Evolutionary conservation across 345 rosid species (phyloP).

Genomic region (Salix dunnii): DNA sequence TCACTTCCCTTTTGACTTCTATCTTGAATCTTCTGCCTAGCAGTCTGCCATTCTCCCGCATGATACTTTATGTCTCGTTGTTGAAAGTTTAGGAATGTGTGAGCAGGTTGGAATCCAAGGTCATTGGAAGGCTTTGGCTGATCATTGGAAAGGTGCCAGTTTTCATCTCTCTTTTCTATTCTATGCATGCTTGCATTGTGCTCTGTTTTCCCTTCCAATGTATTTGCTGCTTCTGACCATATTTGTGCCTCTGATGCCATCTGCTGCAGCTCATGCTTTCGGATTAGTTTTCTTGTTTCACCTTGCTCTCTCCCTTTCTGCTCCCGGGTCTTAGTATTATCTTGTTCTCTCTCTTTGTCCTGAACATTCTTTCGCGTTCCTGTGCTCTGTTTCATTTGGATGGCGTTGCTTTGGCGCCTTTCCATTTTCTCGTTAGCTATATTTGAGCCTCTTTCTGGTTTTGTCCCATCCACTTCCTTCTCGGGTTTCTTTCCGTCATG

Average conservation of each 20-base stretch:
- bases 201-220: constrained; percentile 26
- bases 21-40: constrained; percentile 32
- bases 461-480: constrained; percentile 32
- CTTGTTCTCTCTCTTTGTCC: constrained; percentile 38
- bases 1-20: constrained; percentile 34
- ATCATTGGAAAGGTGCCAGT: constrained; percentile 25
- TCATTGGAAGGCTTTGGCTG: constrained; percentile 26
- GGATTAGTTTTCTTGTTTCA: constrained; percentile 20
- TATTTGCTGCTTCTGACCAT: constrained; percentile 26
- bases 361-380: constrained; percentile 28
- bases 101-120: constrained; percentile 25
- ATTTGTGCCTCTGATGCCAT: constrained; percentile 16
- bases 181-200: constrained; percentile 21
- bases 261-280: constrained; percentile 36
- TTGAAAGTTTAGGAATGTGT: constrained; percentile 22
- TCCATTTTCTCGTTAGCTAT: constrained; percentile 23
- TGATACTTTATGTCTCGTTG: constrained; percentile 23
- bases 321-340: constrained; percentile 33
- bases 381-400: constrained; percentile 9
- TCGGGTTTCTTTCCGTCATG: constrained; percentile 27
- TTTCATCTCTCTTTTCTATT: constrained; percentile 28
- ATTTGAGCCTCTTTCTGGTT: constrained; percentile 21
- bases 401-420: constrained; percentile 26
- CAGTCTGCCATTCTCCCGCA: constrained; percentile 23
- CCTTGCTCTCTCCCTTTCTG: constrained; percentile 27